phyloP scores from a whole-genome alignment of 1,284 basidiomycete species.

The Lignosus rhinocerotis region DNA sequence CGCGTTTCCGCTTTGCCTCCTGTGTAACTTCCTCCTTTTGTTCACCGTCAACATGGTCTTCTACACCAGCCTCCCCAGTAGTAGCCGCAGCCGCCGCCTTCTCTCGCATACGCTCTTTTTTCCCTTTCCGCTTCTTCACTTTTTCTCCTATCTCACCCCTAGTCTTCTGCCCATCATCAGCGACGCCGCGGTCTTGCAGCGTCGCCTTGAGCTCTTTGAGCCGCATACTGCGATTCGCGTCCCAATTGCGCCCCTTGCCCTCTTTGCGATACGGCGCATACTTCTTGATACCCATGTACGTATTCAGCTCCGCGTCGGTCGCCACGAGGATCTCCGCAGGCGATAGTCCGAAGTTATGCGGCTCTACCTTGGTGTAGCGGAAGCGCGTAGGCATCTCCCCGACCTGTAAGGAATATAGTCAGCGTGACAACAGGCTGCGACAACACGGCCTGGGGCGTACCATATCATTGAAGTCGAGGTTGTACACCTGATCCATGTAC shows the following conservation, averaged over 20 bases:
- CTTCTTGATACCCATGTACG: slow-evolving; percentile 86
- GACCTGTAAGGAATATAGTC: slow-evolving; percentile 50
- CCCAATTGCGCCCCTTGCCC: slow-evolving; percentile 53
- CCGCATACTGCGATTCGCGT: slow-evolving; percentile 61
- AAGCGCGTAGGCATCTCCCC: slow-evolving; percentile 92
- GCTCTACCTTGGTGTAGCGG: slow-evolving; percentile 80
- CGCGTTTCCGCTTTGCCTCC: slow-evolving; percentile 9
- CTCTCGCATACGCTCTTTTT: slow-evolving; percentile 69
- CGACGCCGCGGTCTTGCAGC: slow-evolving; percentile 30
- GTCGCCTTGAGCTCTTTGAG: slow-evolving; percentile 62
- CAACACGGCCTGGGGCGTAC: slow-evolving; percentile 46
- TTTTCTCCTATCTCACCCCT: slow-evolving; percentile 31
- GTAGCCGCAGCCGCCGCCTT: slow-evolving; percentile 36
- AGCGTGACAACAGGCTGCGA: not conserved
- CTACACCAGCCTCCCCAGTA: slow-evolving; percentile 26
- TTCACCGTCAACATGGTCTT: slow-evolving; percentile 24
- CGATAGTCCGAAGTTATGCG: slow-evolving; percentile 73
- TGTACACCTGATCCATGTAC: slow-evolving; percentile 90
- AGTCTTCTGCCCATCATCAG: slow-evolving; percentile 1
- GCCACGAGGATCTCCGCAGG: slow-evolving; percentile 91
- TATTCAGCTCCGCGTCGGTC: slow-evolving; percentile 91
- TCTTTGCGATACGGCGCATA: slow-evolving; percentile 85
- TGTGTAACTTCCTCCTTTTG: slow-evolving; percentile 1
- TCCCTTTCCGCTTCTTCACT: slow-evolving; percentile 69
- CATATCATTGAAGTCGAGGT: slow-evolving; percentile 94